Base-by-base conservation (phyloP, 139 green algal species). In the Closterium sp. region DNA sequence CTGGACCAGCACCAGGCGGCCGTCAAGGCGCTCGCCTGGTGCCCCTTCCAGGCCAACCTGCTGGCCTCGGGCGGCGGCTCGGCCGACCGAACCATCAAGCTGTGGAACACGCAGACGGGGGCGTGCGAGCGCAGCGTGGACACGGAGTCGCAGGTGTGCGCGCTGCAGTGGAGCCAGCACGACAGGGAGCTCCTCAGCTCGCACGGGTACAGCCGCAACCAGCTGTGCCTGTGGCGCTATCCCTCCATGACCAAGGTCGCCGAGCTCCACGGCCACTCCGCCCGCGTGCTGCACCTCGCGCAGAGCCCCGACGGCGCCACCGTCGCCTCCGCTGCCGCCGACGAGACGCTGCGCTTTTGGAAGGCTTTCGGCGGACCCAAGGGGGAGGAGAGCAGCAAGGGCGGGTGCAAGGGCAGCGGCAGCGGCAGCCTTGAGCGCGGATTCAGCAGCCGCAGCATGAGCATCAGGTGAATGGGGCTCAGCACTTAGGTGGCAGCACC, bases 211-310 rank as follows among this genome's bases (percentile, higher is more conserved):
- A 95, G 88, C 90, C 95, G 97, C 89, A 98, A 98, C 91, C 96
- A 98, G 95, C 95, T 98, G 84, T 98, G 97, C 94, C 95, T 98
- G 34, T 98, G 97, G 97, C 97, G 97, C 91, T 98, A 98, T 92
- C 97, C 97, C 64, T 95, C 95, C 91, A 96, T 98, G 95, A 93
- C 93, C 88, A 97, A 98, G 94, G 95, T 97, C 55, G 97, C 95
- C 16, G 97, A 98, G 93, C 91, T 98, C 66, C 96, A 94, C 6
- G 97, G 96, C 2, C 97, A 98, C 94, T 96, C 95, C 30, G 95
- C 96, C 34, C 95, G 97, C 9, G 97, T 97, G 81, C 94, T 98
- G 35, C 96, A 98, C 95, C 94, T 98, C 43, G 96, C 97, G 23
- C 89, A 97, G 90, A 96, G 93, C 76, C 97, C 97, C 32, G 97